These are phyloP conservation scores for Neofusicoccum cordaticola DNA, from an alignment of 2,329 filamentous ascomycete genomes.

Conservation along the genomic window DNA sequence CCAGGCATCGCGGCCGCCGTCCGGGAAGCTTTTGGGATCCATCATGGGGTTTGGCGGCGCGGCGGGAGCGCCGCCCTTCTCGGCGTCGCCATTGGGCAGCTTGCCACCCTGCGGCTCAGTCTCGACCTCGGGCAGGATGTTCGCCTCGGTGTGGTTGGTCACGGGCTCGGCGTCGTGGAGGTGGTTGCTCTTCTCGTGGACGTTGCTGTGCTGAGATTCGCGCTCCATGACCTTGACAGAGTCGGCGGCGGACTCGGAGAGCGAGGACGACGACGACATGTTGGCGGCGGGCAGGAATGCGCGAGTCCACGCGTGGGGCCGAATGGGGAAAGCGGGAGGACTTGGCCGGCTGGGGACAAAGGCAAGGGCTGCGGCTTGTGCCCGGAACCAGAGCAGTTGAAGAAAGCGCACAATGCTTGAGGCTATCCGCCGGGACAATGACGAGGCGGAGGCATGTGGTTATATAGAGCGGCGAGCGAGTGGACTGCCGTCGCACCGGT, in stretches of 20 bases:
- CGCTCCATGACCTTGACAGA: conserved; percentile 6
- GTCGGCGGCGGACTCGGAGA: background rate
- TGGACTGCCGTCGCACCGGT: background rate
- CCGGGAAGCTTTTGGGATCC: conserved; percentile 27
- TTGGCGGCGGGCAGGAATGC: background rate
- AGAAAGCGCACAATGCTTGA: background rate
- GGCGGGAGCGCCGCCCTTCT: conserved; percentile 1
- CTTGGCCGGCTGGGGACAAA: background rate
- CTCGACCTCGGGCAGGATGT: conserved; percentile 9
- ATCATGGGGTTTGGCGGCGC: conserved; percentile 11
- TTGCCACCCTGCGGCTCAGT: background rate
- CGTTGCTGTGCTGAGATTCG: background rate
- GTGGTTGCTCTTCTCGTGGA: background rate
- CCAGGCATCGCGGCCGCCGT: conserved; percentile 41
- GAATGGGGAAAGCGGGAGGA: background rate
- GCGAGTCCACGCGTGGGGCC: background rate
- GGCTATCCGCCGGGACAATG: too few species aligned
- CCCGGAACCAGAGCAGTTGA: background rate
- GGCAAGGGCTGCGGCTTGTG: background rate
- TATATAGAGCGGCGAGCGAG: background rate
- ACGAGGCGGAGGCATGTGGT: background rate
- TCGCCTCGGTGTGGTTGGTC: conserved; percentile 15
- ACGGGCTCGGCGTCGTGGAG: conserved; percentile 11
- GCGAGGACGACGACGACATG: background rate
- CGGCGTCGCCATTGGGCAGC: background rate